Percentiles rank a stretch among this genome's conserved stretches.
phyloP scores from a whole-genome alignment of 176 grass and related monocot genomes.

The Elymus sibiricus region DNA sequence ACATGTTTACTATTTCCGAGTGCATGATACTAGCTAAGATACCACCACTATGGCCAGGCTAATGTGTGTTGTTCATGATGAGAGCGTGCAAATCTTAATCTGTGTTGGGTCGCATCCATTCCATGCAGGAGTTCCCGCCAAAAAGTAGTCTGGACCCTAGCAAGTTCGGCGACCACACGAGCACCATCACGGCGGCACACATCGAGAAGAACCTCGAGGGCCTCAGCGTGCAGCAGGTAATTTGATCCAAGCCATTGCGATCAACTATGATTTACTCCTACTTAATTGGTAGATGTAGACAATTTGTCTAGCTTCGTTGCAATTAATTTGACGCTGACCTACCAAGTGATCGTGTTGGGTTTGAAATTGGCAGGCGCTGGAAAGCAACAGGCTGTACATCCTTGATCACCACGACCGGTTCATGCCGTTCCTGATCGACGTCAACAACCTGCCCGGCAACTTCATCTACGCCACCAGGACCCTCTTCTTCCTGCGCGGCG shows the following conservation, averaged over 20 bases:
- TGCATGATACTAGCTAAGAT: too few relatives aligned
- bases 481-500: constrained; percentile 62
- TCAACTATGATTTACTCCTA: too few relatives aligned
- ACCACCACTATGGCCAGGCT: too few relatives aligned
- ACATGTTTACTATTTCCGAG: too few relatives aligned
- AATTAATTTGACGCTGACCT: neutral
- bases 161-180: constrained; percentile 74
- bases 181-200: constrained; percentile 66
- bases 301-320: too few relatives aligned
- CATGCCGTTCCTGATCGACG: constrained; percentile 70
- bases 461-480: constrained; percentile 87
- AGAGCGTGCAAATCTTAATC: neutral
- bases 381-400: constrained; percentile 56
- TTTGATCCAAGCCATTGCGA: too few relatives aligned
- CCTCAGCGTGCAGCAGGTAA: constrained; percentile 47
- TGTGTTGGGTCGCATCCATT: neutral
- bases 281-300: neutral
- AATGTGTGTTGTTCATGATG: neutral
- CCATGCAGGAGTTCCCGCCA: constrained; percentile 75
- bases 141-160: constrained; percentile 64
- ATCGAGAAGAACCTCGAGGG: constrained; percentile 62
- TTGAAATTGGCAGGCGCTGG: constrained; percentile 41
- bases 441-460: constrained; percentile 52
- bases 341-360: neutral
- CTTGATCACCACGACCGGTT: constrained; percentile 88